These are phyloP conservation scores for Phytophthora pistaciae DNA, from an alignment of 352 stramenopile species.

Conservation along the genomic window DNA sequence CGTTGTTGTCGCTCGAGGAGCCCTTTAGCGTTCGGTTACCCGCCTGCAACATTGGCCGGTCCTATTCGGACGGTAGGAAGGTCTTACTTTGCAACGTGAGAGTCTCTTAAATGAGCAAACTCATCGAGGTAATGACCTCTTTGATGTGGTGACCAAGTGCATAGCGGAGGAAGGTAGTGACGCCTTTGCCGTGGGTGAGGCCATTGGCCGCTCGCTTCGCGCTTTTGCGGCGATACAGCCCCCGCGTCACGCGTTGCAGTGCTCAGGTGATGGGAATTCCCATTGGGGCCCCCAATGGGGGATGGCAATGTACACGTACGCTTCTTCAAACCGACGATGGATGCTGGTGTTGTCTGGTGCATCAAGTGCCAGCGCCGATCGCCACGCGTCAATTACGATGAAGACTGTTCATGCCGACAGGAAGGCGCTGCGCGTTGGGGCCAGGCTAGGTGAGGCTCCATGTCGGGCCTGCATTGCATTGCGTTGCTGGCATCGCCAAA, in stretches of 20 bases:
- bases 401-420: constrained; percentile 10
- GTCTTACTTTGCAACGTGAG: background rate
- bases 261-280: constrained; percentile 13
- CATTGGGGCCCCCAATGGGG: too few species aligned
- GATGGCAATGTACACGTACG: too few species aligned
- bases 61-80: background rate
- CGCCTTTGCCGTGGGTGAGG: background rate
- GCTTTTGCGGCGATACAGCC: constrained; percentile 12
- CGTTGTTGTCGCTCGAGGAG: background rate
- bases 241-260: constrained; percentile 17
- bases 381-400: constrained; percentile 12
- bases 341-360: constrained; percentile 2
- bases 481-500: constrained; percentile 7
- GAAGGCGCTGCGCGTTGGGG: background rate
- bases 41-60: too few species aligned
- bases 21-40: background rate
- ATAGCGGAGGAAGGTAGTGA: constrained; percentile 9
- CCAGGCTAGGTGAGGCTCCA: background rate
- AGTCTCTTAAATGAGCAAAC: background rate
- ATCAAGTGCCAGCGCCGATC: background rate
- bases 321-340: background rate
- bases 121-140: background rate
- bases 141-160: background rate
- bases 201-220: constrained; percentile 15
- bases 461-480: background rate